Evolutionary conservation across 75 land plant species (phyloP).

Genomic region (Chamaecyparis obtusa): DNA sequence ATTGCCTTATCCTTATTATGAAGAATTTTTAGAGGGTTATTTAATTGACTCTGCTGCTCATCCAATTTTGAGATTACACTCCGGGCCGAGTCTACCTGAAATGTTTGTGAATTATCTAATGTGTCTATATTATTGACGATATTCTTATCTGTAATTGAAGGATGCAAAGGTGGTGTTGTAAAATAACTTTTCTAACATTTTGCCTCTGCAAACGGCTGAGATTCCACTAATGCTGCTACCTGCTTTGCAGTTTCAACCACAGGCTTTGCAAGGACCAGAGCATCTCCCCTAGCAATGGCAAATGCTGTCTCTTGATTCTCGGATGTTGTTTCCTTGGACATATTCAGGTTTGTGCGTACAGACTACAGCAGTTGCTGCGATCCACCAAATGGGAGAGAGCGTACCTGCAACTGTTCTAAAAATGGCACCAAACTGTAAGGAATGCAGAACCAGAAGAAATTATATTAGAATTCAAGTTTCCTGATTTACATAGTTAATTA

Average conservation of each 20-base stretch:
- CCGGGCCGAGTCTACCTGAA: not conserved
- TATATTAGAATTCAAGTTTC: not conserved
- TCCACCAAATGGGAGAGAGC: not conserved
- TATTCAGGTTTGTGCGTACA: not conserved
- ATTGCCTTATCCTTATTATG: not conserved
- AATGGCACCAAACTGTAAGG: constrained; percentile 4
- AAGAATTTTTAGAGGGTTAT: not conserved
- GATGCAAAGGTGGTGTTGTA: not conserved
- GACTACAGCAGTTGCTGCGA: constrained; percentile 3
- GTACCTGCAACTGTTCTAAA: not conserved
- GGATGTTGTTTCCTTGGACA: not conserved
- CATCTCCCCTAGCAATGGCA: not conserved
- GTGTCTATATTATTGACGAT: not conserved
- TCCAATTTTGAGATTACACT: not conserved
- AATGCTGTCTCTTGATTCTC: not conserved
- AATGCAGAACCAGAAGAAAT: not conserved
- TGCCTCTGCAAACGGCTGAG: not conserved
- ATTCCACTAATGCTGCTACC: not conserved
- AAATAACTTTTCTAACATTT: not conserved
- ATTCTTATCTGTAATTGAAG: not conserved
- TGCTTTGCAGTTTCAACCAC: not conserved
- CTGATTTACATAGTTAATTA: not conserved
- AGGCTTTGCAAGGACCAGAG: not conserved
- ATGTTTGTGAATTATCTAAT: not conserved
- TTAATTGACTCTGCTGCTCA: not conserved